phyloP scores from a whole-genome alignment of 2,329 filamentous ascomycete species.

The Harringtonia aguacate region DNA sequence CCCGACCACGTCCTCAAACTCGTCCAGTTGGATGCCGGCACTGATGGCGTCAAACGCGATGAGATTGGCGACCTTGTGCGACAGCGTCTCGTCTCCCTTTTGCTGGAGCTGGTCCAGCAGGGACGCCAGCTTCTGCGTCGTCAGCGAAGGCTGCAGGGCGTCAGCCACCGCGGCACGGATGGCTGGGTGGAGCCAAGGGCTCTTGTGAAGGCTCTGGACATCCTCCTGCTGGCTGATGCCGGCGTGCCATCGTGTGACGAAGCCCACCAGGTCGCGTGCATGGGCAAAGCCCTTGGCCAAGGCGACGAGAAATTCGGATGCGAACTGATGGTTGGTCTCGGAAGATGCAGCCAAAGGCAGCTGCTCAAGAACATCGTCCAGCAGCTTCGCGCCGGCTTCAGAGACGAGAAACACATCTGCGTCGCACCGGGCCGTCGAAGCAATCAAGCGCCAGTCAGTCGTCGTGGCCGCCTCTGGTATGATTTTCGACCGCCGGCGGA shows the following conservation, averaged over 20 bases:
- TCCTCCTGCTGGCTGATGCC: slow-evolving; percentile 26
- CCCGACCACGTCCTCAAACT: slow-evolving; percentile 30
- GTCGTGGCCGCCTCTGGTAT: slow-evolving; percentile 13
- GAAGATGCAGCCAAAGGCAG: slow-evolving; percentile 11
- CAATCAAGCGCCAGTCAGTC: slow-evolving; percentile 31
- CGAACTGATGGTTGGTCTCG: slow-evolving; percentile 11
- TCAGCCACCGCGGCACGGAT: slow-evolving; percentile 14
- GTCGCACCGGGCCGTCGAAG: slow-evolving; percentile 30
- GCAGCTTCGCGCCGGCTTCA: slow-evolving; percentile 25
- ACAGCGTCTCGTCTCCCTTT: not conserved
- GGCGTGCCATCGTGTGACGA: slow-evolving; percentile 31
- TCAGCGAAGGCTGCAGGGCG: slow-evolving; percentile 31
- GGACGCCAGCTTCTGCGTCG: slow-evolving; percentile 30
- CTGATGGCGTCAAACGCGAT: slow-evolving; percentile 32
- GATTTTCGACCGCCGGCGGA: no score
- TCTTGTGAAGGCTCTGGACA: slow-evolving; percentile 19
- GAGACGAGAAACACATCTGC: slow-evolving; percentile 32
- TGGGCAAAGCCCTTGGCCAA: slow-evolving; percentile 33
- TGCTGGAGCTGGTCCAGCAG: slow-evolving; percentile 31
- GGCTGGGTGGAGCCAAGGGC: slow-evolving; percentile 18
- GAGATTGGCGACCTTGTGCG: slow-evolving; percentile 19
- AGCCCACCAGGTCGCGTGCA: slow-evolving; percentile 31
- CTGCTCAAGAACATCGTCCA: slow-evolving; percentile 28
- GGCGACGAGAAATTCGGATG: slow-evolving; percentile 23
- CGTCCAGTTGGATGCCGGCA: slow-evolving; percentile 28